These are phyloP conservation scores for Conoideocrella luteorostrata DNA, from an alignment of 2,329 filamentous ascomycete species.

Conservation along the genomic window DNA sequence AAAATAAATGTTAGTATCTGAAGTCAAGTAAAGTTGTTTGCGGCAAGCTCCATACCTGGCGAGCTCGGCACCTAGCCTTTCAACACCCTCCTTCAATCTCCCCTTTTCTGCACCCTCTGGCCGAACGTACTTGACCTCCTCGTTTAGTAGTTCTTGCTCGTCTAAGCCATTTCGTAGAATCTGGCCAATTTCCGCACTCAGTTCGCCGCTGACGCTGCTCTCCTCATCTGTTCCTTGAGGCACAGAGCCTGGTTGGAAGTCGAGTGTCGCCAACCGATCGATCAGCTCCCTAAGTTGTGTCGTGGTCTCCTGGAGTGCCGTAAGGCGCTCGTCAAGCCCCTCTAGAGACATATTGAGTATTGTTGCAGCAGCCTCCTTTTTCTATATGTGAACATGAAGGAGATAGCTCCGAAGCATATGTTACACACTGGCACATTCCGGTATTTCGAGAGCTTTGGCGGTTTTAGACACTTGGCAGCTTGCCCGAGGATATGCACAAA, in stretches of 20 bases:
- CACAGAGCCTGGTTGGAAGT: conserved; percentile 52
- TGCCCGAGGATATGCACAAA: neutral
- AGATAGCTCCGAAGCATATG: neutral
- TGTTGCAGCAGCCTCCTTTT: neutral
- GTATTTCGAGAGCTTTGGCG: neutral
- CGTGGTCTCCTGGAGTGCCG: conserved; percentile 55
- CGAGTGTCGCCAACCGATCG: conserved; percentile 49
- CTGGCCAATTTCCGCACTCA: conserved; percentile 74
- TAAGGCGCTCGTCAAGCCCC: conserved; percentile 54
- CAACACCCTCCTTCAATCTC: conserved; percentile 59
- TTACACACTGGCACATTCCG: neutral
- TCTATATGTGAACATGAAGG: neutral
- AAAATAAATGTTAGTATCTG: neutral
- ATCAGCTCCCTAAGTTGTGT: conserved; percentile 53
- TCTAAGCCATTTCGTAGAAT: conserved; percentile 72
- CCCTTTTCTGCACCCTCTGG: conserved; percentile 51
- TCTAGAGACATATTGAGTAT: conserved; percentile 45
- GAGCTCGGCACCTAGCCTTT: conserved; percentile 63
- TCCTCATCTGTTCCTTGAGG: conserved; percentile 44
- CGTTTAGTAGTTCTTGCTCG: conserved; percentile 71
- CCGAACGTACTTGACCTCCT: conserved; percentile 69
- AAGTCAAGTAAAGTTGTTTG: neutral
- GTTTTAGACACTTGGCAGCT: conserved; percentile 1
- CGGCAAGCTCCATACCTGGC: conserved; percentile 48
- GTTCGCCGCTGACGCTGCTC: conserved; percentile 57